Evolutionary conservation across 2,329 filamentous ascomycete species (phyloP).

Genomic region (Aspergillus tubingensis): DNA sequence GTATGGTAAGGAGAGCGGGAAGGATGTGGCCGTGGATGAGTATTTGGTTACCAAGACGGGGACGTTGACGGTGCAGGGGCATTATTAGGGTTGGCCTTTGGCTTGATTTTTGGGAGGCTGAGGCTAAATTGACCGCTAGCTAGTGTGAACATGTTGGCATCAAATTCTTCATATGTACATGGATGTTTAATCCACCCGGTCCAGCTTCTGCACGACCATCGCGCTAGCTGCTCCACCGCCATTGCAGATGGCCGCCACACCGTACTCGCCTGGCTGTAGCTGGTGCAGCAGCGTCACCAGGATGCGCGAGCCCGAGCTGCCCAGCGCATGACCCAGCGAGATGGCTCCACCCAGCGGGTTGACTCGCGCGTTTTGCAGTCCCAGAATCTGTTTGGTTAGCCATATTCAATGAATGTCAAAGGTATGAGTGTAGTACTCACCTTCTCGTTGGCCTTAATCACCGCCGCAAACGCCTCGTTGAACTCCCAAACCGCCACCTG

Average conservation of each 20-base stretch:
- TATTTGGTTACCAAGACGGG: constrained; percentile 67
- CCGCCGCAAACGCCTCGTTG: constrained; percentile 95
- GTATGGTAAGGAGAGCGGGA: constrained; percentile 68
- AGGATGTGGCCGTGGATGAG: constrained; percentile 65
- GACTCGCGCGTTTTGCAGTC: constrained; percentile 74
- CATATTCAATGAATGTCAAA: neutral
- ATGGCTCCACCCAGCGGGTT: constrained; percentile 92
- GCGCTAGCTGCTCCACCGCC: constrained; percentile 91
- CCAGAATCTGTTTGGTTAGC: constrained; percentile 64
- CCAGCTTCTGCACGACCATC: constrained; percentile 83
- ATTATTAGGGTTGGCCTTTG: constrained; percentile 39
- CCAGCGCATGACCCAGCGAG: constrained; percentile 85
- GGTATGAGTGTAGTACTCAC: constrained; percentile 43
- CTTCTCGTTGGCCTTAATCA: constrained; percentile 93
- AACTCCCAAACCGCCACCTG: constrained; percentile 97
- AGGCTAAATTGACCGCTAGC: neutral
- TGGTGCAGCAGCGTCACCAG: constrained; percentile 89
- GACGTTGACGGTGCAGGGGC: constrained; percentile 61
- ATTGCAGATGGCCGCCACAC: constrained; percentile 94
- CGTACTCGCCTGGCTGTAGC: constrained; percentile 88
- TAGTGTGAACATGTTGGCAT: neutral
- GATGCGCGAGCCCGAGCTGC: constrained; percentile 90
- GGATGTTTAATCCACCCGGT: constrained; percentile 41
- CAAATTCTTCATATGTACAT: too few species aligned
- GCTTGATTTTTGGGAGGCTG: too few species aligned